These are phyloP conservation scores for Daldinia sp. DNA, from an alignment of 2,329 filamentous ascomycete species.

Conservation along the genomic window DNA sequence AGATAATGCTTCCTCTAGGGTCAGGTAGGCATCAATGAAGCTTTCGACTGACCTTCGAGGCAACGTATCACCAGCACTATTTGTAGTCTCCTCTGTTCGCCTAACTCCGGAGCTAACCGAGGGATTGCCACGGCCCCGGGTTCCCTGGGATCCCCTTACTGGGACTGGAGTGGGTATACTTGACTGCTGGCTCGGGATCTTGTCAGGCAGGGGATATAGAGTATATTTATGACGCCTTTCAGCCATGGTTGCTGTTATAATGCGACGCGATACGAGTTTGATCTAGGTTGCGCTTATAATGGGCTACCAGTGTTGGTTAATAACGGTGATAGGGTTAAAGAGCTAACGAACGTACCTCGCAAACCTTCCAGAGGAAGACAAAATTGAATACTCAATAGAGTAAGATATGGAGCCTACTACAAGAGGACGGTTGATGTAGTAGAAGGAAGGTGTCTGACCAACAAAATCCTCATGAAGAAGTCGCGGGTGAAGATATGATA, in stretches of 20 bases:
- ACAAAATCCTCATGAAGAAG: neutral
- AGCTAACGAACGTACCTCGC: neutral
- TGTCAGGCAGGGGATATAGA: neutral
- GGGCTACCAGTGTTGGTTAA: neutral
- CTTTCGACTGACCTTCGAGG: constrained; percentile 18
- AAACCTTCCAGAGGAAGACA: neutral
- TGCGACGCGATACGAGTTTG: neutral
- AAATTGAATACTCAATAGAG: neutral
- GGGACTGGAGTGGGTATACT: neutral
- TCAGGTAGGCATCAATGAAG: neutral
- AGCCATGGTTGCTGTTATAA: neutral
- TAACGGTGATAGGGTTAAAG: neutral
- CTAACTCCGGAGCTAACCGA: neutral
- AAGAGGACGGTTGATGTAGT: neutral
- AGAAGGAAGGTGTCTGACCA: too few species aligned
- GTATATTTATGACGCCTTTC: neutral
- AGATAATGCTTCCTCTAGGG: neutral
- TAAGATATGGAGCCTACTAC: neutral
- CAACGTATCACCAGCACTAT: neutral
- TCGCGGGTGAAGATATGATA: neutral
- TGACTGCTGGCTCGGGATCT: neutral
- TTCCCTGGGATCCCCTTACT: neutral
- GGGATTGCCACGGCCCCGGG: neutral
- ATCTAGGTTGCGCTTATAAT: neutral
- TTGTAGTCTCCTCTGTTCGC: neutral